These are phyloP conservation scores for Hyaloscypha variabilis DNA, from an alignment of 495 filamentous ascomycete species.

Conservation along the genomic window DNA sequence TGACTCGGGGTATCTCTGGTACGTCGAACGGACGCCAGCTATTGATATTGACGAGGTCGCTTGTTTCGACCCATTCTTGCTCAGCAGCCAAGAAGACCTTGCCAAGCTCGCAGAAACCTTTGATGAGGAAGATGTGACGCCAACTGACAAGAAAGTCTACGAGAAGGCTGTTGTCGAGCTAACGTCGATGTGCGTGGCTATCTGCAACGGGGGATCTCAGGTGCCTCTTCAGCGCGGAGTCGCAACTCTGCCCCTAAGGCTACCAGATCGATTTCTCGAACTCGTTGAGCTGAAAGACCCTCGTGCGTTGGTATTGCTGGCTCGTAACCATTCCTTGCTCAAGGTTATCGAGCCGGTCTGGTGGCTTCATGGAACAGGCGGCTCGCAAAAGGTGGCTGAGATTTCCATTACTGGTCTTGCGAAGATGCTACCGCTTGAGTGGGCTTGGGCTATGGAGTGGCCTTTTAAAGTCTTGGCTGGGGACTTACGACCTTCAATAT, in stretches of 20 bases:
- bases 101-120: conserved; percentile 3
- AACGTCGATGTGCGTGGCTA: conserved; percentile 5
- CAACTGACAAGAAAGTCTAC: conserved; percentile 3
- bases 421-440: conserved; percentile 13
- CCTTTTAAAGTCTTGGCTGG: conserved; percentile 9
- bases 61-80: neutral
- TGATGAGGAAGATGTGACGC: neutral
- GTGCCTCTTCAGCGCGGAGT: conserved; percentile 9
- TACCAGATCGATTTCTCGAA: conserved; percentile 19
- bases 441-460: conserved; percentile 25
- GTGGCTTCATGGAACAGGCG: conserved; percentile 23
- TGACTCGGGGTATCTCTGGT: conserved; percentile 18
- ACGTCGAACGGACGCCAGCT: neutral
- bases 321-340: conserved; percentile 16
- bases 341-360: conserved; percentile 19
- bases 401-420: conserved; percentile 9
- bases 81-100: conserved; percentile 13
- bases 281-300: conserved; percentile 17
- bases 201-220: neutral
- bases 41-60: neutral
- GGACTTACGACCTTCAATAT: neutral
- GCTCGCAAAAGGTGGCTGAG: conserved; percentile 12
- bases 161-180: conserved; percentile 8
- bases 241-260: conserved; percentile 13
- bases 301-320: conserved; percentile 14